Evolutionary conservation across 768 basidiomycete species (phyloP), one percentile per base, ranked within the genome.

Genomic region (Xerocomellus chrysenteron): DNA sequence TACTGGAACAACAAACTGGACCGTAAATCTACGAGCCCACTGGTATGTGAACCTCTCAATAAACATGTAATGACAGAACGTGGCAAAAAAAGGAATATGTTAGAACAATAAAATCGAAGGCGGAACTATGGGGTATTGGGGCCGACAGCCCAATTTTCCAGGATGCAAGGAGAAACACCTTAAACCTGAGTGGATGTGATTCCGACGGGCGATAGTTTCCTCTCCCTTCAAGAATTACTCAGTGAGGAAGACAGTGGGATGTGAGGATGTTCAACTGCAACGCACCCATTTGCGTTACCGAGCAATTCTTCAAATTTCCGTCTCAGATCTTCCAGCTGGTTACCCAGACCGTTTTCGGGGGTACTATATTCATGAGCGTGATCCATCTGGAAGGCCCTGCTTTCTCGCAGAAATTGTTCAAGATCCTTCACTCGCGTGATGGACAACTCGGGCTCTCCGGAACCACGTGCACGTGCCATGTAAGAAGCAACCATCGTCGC

Each of bases 401-500:
- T 76, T 59, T 88, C 84, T 28, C 88, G 84, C 26, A 90, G 72
- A 60, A 84, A 91, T 24, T 83, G 79, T 24, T 88, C 84, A 2
- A 90, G 75, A 55, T 86, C 84, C 58, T 84, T 83, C 5, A 75
- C 76, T 12, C 82, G 80, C 4, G 73, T 66, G 32, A 77, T 74
- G 0, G 86, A 87, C 19, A 78, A 50, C 57, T 90, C 86, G 2
- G 89, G 89, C 61, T 90, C 88, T 37, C 81, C 81, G 0, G 86
- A 83, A 12, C 87, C 86, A 28, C 87, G 82, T 26, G 81, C 78
- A 12, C 84, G 82, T 3, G 88, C 89, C 26, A 91, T 76, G 68
- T 86, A 90, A 2, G 87, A 85, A 17, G 88, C 87, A 14, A 85
- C 79, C 21, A 90, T 24, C 0, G 88, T 91, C 3, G 87, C 69